Evolutionary conservation across 495 filamentous ascomycete species (phyloP), one percentile per base, ranked within the genome.

Genomic region (Penicillium maclennaniae): DNA sequence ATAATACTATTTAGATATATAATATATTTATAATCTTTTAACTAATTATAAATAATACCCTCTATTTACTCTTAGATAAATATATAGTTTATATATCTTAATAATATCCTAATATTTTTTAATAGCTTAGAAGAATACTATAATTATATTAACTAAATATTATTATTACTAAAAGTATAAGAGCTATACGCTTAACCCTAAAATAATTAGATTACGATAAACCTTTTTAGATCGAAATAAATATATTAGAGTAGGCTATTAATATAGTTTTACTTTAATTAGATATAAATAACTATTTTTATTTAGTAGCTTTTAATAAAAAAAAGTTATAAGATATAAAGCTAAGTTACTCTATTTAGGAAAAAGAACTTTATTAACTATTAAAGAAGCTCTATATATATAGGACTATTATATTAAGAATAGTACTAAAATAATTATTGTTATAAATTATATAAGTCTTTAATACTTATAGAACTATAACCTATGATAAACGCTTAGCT

Each of bases 1-100:
- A 20, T 17, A n/a, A 53, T 53, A 45, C 43, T 44, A 44, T 51
- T 51, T 44, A 44, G 49, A 2, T 46, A 4, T 53, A 53, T 46
- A 53, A 53, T 41, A 41, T 20, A 16, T 15, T 20, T 21, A 36
- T 31, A n/a, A 53, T 6, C 4, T 53, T 53, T 19, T 53, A 53
- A 41, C 21, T 21, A 21, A 27, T 46, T 28, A 46, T 53, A 45
- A 53, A 53, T 46, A 46, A 53, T 14, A 26, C 8, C 7, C 12
- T 43, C 19, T 37, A 31, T 6, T 16, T n/a, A 14, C 26, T 25
- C 9, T 28, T 45, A 27, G 26, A 15, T 26, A n/a, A 4, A 12
- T 45, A 25, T 27, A 45, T 45, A 31, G 27, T 31, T 31, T 27
- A 45, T 45, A 45, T 45, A 45, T 31, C 23, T 45, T n/a, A 28